Evolutionary conservation across 2,329 filamentous ascomycete species (phyloP), one percentile per base, ranked within the genome.

Genomic region (Saccharata proteae): DNA sequence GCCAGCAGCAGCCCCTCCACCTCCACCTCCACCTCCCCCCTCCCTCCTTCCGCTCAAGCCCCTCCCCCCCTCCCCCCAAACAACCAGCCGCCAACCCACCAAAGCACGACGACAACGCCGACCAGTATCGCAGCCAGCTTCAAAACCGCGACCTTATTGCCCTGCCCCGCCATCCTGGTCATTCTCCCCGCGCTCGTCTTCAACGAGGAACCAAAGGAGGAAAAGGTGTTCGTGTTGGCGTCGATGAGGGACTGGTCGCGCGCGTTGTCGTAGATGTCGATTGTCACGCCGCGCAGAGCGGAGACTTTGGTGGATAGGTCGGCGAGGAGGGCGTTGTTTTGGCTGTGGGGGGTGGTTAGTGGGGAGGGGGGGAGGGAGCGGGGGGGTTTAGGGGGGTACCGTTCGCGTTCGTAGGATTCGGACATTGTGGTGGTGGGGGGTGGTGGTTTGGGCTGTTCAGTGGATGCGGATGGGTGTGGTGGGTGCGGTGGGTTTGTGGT

Each of bases 191-290:
- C 85, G 41, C 81, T 92, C 25, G 85, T 84, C 53, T 84, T 88
- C 38, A 98, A 64, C 41, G 77, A 78, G 10, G 78, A 77, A 20
- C 74, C 71, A 71, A 98, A 85, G 46, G 76, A 80, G 38, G 83
- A 88, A 59, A 98, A 96, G 15, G 85, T 90, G n/a, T 44, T 96
- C 85, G 54, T 18, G 15, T 19, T 10, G 32, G 16, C 77, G 58
- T 98, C 84, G 43, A 98, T 81, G 40, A 93, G 73, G 43, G 80
- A 74, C 47, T 96, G 88, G 46, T 82, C 74, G 36, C 84, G 75
- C 29, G 90, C 90, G 54, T 90, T 85, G 61, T 96, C 86, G 69
- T 96, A 94, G 50, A 98, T 98, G 63, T 98, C 85, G 42, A 96
- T 75, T 24, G 90, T 98, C 30, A 98, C 84, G 57, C 81, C 82